Evolutionary conservation across 225 moss, liverwort and hornwort genomes (phyloP).

Genomic region (Marchantia polymorpha): DNA sequence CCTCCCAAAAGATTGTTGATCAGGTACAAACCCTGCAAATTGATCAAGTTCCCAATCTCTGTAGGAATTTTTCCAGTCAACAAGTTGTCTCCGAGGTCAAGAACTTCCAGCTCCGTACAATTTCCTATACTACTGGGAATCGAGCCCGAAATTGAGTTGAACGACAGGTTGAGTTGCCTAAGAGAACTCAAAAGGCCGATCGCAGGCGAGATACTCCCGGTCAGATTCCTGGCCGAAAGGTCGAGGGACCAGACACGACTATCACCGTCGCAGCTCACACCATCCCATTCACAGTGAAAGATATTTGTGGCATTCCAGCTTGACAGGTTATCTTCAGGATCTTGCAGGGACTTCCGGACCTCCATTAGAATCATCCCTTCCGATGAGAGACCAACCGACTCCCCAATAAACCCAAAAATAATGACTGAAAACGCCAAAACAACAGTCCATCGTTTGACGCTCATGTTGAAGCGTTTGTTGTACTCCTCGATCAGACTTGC

Average conservation of each 20-base stretch:
- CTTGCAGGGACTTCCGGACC: conserved; percentile 3
- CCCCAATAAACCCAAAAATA: background rate
- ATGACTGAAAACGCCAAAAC: conserved; percentile 9
- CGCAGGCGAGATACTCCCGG: conserved; percentile 18
- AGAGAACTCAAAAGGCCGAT: conserved; percentile 13
- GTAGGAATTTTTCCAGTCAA: conserved; percentile 17
- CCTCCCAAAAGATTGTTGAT: conserved; percentile 24
- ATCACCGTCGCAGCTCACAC: conserved; percentile 21
- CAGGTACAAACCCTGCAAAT: conserved; percentile 15
- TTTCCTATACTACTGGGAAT: conserved; percentile 17
- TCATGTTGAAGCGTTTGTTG: conserved; percentile 13
- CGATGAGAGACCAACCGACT: background rate
- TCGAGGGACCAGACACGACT: conserved; percentile 17
- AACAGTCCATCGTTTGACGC: conserved; percentile 4
- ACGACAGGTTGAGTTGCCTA: conserved; percentile 12
- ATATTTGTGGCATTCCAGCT: conserved; percentile 23
- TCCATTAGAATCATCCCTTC: conserved; percentile 19
- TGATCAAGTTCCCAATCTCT: conserved; percentile 18
- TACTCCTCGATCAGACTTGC: background rate
- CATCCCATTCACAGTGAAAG: conserved; percentile 22
- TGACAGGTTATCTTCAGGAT: conserved; percentile 8
- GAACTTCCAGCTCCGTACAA: conserved; percentile 14
- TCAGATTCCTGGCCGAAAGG: conserved; percentile 18
- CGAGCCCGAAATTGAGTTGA: conserved; percentile 12
- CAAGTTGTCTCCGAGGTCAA: conserved; percentile 18